A percentile compares a stretch with the other conserved stretches of the same genome.
Conservation (phyloP, 2,329 filamentous ascomycete species). For the Aspergillus udagawae region DNA sequence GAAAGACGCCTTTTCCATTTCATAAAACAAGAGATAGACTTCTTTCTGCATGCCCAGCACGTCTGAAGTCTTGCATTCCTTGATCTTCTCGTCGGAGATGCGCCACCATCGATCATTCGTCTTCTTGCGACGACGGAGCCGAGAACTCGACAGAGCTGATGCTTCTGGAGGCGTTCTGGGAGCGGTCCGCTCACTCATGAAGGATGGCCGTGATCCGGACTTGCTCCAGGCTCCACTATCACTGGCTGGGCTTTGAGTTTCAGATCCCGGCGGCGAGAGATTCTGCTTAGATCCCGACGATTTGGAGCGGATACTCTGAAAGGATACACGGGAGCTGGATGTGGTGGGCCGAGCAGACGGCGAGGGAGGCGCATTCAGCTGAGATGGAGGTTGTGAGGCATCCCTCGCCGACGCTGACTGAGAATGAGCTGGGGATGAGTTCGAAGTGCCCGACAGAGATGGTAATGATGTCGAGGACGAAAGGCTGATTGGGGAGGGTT, state of each 20-base stretch:
- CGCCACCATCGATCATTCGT: slow-evolving; percentile 85
- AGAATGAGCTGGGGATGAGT: slow-evolving; percentile 16
- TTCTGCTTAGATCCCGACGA: slow-evolving; percentile 24
- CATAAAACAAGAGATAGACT: slow-evolving; percentile 95
- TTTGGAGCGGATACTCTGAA: slow-evolving; percentile 28
- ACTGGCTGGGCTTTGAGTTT: slow-evolving; percentile 21
- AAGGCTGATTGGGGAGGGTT: slow-evolving; percentile 26
- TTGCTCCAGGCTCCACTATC: slow-evolving; percentile 24
- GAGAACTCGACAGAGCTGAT: slow-evolving; percentile 25
- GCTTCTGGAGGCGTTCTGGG: slow-evolving; percentile 22
- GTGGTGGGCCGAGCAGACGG: slow-evolving; percentile 23
- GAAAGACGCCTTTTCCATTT: slow-evolving; percentile 58
- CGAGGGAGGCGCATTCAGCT: slow-evolving; percentile 13
- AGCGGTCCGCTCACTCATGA: slow-evolving; percentile 20
- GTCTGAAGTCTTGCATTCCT: slow-evolving; percentile 87
- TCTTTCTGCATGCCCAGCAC: slow-evolving; percentile 92
- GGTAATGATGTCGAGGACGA: slow-evolving; percentile 32
- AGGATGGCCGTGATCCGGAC: slow-evolving; percentile 20
- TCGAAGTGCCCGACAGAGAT: slow-evolving; percentile 29
- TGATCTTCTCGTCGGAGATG: slow-evolving; percentile 94
- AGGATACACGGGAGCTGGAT: slow-evolving; percentile 30
- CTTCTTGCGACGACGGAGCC: slow-evolving; percentile 57
- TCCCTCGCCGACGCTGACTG: slow-evolving; percentile 12
- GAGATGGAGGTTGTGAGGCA: slow-evolving; percentile 8
- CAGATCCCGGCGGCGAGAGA: slow-evolving; percentile 18